Evolutionary conservation across 495 filamentous ascomycete genomes (phyloP).

Genomic region (Arthonia radiata): DNA sequence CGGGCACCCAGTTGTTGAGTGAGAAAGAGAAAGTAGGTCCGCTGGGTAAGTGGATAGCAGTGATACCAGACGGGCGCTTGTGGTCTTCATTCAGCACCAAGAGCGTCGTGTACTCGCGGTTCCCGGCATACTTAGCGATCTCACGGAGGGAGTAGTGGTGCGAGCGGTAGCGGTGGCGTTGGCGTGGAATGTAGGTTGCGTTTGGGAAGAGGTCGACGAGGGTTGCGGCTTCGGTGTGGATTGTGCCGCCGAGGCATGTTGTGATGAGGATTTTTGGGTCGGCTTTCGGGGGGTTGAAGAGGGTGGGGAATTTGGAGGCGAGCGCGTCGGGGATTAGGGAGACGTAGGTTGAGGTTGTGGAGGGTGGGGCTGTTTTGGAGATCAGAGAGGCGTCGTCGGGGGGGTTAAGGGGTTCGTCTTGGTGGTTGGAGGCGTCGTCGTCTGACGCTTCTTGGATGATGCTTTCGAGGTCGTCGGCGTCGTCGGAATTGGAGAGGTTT

Average conservation of each 20-base stretch:
- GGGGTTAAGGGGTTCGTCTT: slow-evolving; percentile 3
- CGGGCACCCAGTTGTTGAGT: slow-evolving; percentile 67
- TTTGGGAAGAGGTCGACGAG: slow-evolving; percentile 69
- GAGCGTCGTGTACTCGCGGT: slow-evolving; percentile 55
- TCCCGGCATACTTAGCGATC: slow-evolving; percentile 63
- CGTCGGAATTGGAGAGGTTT: slow-evolving; percentile 7
- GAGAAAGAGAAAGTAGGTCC: slow-evolving; percentile 78
- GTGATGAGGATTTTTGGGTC: slow-evolving; percentile 84
- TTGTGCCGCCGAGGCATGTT: slow-evolving; percentile 57
- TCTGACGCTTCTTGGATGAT: slow-evolving; percentile 1
- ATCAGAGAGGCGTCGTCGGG: slow-evolving; percentile 2
- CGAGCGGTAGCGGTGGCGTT: slow-evolving; percentile 40
- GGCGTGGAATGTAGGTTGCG: slow-evolving; percentile 63
- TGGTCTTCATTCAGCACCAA: slow-evolving; percentile 64
- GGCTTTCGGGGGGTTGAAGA: slow-evolving; percentile 36
- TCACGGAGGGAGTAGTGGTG: slow-evolving; percentile 78
- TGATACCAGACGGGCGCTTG: slow-evolving; percentile 52
- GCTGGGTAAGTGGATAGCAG: slow-evolving; percentile 54
- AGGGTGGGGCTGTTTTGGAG: slow-evolving; percentile 7
- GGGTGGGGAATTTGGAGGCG: slow-evolving; percentile 37
- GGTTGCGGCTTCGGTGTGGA: slow-evolving; percentile 57
- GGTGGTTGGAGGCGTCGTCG: slow-evolving; percentile 4
- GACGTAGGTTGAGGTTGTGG: slow-evolving; percentile 11
- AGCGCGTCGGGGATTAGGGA: slow-evolving; percentile 17
- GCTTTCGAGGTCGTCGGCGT: too few relatives aligned